Conservation (phyloP, 768 basidiomycete species). For the Trametes punicea region DNA sequence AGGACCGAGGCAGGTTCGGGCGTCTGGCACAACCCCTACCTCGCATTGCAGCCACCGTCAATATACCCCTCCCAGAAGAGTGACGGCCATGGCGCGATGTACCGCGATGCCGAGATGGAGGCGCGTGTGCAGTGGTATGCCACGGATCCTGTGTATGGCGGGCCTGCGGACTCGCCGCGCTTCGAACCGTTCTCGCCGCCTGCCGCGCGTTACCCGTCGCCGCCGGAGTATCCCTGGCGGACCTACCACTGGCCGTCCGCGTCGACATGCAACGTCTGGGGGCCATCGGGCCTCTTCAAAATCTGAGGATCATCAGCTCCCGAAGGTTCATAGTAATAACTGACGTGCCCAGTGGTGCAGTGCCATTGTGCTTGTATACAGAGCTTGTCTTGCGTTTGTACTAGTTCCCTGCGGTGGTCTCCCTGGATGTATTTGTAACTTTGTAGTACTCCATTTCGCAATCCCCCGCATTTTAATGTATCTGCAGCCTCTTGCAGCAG, state of each 20-base stretch:
- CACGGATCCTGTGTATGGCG: background rate
- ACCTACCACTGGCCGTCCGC: background rate
- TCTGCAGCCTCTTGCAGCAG: background rate
- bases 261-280: background rate
- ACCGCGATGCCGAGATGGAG: background rate
- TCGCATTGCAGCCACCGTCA: background rate
- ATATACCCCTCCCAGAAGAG: background rate
- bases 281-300: constrained; percentile 2
- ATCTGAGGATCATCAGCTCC: too few species aligned
- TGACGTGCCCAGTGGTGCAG: too few species aligned
- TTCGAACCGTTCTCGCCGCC: constrained; percentile 14
- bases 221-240: constrained; percentile 8
- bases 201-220: background rate
- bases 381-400: background rate
- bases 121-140: constrained; percentile 11
- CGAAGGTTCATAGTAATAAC: background rate
- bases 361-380: too few species aligned
- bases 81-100: background rate
- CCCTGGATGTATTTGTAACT: background rate
- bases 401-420: background rate
- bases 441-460: background rate
- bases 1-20: too few species aligned
- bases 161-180: constrained; percentile 4
- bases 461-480: background rate
- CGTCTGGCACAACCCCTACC: constrained; percentile 5